Base-by-base conservation (phyloP, 2,329 filamentous ascomycete genomes). In the Colletotrichum coccodes region DNA sequence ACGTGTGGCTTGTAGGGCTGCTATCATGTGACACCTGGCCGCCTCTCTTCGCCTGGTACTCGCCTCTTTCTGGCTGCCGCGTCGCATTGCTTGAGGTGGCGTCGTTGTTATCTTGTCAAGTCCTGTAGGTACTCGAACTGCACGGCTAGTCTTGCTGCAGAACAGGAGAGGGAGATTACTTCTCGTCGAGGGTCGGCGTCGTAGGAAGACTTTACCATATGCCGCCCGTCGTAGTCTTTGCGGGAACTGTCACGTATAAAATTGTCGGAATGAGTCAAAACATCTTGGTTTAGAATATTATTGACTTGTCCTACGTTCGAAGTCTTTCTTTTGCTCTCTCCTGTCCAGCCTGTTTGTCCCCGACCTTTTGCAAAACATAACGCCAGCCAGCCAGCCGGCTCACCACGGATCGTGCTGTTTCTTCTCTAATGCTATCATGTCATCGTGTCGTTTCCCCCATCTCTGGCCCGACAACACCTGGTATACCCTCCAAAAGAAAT, bases 401-500 rank as follows among this genome's bases (percentile, higher is more conserved):
- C 6, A 40, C 61, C 49, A 42, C 40, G 9, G 23, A 26, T 44
- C 53, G 23, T 64, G 26, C 44, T 40, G 44, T 21, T 36, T 46
- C 46, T 52, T 32, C 53, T 68, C 66, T 66, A 69, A 32, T 60
- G 54, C 47, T 42, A n/a, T 69, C 66, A 52, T 69, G 32, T 60
- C 56, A 66, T 69, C 66, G 40, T 69, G 18, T 42, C 65, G 61
- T 62, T 60, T 21, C 50, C 28, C 18, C 32, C 42, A 26, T 26
- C 26, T 66, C 61, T 68, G 46, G 53, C 65, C 53, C 30, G 42
- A 53, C 32, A 18, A 59, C 58, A 54, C 65, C 62, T 69, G 66
- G 66, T 69, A 69, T 69, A 49, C 28, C 54, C 61, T 66, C 61
- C 66, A 66, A 60, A 56, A 40, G 23, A 49, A 66, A 64, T 47